These are phyloP conservation scores for Roridomyces roridus DNA, from an alignment of 768 basidiomycete species.

Conservation along the genomic window DNA sequence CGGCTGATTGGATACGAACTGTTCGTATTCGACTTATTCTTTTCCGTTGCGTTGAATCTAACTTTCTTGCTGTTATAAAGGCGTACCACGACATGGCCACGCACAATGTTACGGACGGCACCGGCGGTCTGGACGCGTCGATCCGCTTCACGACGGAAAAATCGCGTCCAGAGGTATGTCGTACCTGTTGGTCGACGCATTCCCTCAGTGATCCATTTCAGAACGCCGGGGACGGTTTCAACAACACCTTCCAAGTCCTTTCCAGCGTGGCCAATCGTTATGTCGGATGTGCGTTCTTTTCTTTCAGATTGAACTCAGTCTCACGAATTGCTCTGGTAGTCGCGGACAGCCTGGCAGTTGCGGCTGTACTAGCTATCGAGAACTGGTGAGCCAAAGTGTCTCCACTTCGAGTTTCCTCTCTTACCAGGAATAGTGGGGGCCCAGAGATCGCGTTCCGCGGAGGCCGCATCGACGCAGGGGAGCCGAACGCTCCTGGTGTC, in stretches of 20 bases:
- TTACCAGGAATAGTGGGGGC: no score
- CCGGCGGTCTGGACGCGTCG: constrained; percentile 35
- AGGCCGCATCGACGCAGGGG: no score
- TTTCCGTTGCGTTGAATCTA: background rate
- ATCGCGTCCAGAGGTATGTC: background rate
- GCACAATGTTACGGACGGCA: constrained; percentile 27
- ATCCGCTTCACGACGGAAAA: constrained; percentile 26
- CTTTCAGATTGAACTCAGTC: background rate
- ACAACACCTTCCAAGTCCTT: background rate
- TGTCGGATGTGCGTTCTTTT: background rate
- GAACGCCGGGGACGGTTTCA: constrained; percentile 4
- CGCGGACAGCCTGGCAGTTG: constrained; percentile 1
- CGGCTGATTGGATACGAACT: constrained; percentile 9
- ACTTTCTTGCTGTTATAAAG: background rate
- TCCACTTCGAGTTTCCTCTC: no score
- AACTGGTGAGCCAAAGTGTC: constrained; percentile 6
- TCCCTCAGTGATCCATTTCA: no score
- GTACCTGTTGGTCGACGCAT: background rate
- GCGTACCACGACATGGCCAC: constrained; percentile 35
- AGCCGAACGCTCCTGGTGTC: no score
- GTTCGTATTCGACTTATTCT: background rate
- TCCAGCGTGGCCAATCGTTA: background rate
- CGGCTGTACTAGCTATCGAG: constrained; percentile 1
- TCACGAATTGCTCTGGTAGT: background rate
- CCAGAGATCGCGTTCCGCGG: no score